Percentiles rank a stretch among this genome's conserved stretches.
phyloP scores from a whole-genome alignment of 768 basidiomycete species.

The Boletales sp. region DNA sequence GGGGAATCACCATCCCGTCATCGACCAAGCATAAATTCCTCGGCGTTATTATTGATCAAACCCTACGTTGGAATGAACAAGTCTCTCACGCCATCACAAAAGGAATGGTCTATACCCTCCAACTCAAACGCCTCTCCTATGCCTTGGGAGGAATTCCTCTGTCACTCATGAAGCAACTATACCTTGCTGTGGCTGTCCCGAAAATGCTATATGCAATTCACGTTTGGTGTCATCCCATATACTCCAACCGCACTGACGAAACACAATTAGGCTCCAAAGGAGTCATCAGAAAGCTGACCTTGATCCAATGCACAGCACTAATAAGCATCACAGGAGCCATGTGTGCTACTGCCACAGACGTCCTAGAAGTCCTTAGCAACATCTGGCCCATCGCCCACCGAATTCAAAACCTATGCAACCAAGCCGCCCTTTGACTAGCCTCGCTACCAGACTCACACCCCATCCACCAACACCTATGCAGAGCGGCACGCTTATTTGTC shows the following conservation, averaged over 20 bases:
- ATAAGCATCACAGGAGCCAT: background rate
- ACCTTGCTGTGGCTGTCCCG: slow-evolving; percentile 24
- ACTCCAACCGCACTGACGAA: background rate
- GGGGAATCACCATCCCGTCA: too few relatives aligned
- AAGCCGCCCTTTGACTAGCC: too few relatives aligned
- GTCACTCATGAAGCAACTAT: slow-evolving; percentile 4
- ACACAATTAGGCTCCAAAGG: background rate
- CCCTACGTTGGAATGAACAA: too few relatives aligned
- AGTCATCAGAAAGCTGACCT: background rate
- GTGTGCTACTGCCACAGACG: background rate
- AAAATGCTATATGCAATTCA: slow-evolving; percentile 32
- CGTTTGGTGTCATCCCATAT: slow-evolving; percentile 13
- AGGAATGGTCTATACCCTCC: background rate
- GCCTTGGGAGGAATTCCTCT: slow-evolving; percentile 15
- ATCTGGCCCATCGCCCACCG: background rate
- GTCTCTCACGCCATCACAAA: background rate
- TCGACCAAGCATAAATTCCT: too few relatives aligned
- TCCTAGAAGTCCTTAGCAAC: background rate
- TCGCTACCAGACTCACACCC: too few relatives aligned
- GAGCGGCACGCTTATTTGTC: too few relatives aligned
- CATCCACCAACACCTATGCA: too few relatives aligned
- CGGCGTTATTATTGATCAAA: too few relatives aligned
- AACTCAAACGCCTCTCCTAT: background rate
- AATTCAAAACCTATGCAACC: background rate
- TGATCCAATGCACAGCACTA: background rate